Evolutionary conservation across 306 rosid species (phyloP).

Genomic region (Mimosa pudica): DNA sequence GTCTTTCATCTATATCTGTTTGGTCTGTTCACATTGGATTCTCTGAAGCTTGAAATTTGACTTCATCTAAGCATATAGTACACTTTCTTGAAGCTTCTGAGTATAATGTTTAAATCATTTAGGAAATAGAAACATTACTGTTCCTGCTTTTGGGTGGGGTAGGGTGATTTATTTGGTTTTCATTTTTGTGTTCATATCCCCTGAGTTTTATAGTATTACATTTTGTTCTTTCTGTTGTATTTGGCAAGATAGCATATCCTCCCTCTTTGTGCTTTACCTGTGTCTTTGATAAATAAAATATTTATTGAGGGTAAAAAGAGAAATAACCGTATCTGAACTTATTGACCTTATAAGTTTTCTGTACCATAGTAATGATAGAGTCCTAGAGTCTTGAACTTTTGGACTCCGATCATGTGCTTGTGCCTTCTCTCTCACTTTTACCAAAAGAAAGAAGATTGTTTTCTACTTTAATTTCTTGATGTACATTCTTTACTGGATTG

Average conservation of each 20-base stretch:
- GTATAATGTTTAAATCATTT: slow-evolving; percentile 19
- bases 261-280: not conserved
- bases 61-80: not conserved
- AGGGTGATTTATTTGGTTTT: slow-evolving; percentile 2
- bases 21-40: not conserved
- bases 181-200: slow-evolving; percentile 3
- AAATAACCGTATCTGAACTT: slow-evolving; percentile 17
- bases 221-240: no score
- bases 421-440: not conserved
- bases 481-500: slow-evolving; percentile 53
- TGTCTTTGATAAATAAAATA: slow-evolving; percentile 5
- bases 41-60: slow-evolving; percentile 33
- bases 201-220: not conserved
- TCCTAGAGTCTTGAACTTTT: not conserved
- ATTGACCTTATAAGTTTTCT: slow-evolving; percentile 19
- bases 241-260: no score
- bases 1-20: slow-evolving; percentile 22
- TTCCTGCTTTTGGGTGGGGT: not conserved
- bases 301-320: not conserved
- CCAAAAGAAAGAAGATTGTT: slow-evolving; percentile 1
- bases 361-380: slow-evolving; percentile 13
- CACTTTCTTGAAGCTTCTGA: slow-evolving; percentile 20
- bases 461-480: slow-evolving; percentile 20
- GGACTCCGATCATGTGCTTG: not conserved
- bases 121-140: not conserved